phyloP scores from a whole-genome alignment of 495 filamentous ascomycete species.

The Neurospora hispaniola region DNA sequence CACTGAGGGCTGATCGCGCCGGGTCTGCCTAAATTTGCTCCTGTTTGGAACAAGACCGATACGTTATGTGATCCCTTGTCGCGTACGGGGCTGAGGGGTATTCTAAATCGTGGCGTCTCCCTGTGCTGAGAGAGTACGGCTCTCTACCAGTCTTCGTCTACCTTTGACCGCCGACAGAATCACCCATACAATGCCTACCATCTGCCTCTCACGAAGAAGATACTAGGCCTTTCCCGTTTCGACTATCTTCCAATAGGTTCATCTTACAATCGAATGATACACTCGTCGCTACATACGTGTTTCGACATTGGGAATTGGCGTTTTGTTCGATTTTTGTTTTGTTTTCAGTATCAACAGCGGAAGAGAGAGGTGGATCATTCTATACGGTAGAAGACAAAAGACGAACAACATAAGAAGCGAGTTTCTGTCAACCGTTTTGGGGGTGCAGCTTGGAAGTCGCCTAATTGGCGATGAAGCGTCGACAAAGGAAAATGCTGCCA shows the following conservation, averaged over 20 bases:
- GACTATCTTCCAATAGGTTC: not conserved
- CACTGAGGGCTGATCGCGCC: constrained; percentile 7
- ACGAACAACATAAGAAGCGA: not conserved
- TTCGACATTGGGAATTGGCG: not conserved
- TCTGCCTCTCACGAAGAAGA: not conserved
- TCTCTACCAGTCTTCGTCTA: not conserved
- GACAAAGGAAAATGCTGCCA: constrained; percentile 6
- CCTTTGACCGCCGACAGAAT: not conserved
- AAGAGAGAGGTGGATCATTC: not conserved
- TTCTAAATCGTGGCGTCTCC: not conserved
- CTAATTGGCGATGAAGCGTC: constrained; percentile 20
- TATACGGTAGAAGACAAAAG: not conserved
- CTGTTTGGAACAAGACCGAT: not conserved
- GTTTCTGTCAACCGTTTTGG: not conserved
- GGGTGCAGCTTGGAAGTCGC: not conserved
- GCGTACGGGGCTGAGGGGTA: not conserved
- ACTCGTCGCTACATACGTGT: not conserved
- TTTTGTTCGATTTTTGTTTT: not conserved
- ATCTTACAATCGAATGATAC: not conserved
- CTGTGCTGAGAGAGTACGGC: not conserved
- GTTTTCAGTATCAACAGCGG: not conserved
- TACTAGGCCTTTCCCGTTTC: not conserved
- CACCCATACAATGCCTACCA: not conserved
- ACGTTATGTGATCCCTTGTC: not conserved
- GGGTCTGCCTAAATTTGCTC: not conserved